Percentiles rank a stretch among this genome's conserved stretches.
These are phyloP conservation scores for Silene noctiflora DNA, from an alignment of 179 eudicot species.

Conservation along the genomic window DNA sequence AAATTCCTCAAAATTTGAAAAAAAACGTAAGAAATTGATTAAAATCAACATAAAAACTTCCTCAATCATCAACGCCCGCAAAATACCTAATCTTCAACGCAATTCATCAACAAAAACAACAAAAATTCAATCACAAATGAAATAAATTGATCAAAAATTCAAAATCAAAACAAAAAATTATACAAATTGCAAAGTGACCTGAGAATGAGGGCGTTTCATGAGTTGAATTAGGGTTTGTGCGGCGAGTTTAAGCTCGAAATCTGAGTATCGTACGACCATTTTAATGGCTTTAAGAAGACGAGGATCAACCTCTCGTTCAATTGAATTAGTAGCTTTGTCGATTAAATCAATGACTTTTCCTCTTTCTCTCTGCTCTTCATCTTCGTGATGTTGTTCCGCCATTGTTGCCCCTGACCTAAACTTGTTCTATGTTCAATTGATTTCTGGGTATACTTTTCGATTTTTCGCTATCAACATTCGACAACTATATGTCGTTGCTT, in stretches of 20 bases:
- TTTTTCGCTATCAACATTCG: background rate
- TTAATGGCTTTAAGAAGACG: constrained; percentile 90
- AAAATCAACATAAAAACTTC: too few relatives aligned
- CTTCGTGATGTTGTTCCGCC: constrained; percentile 27
- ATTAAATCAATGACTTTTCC: constrained; percentile 45
- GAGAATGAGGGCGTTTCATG: constrained; percentile 91
- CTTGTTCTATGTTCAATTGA: background rate
- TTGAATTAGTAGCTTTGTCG: constrained; percentile 78
- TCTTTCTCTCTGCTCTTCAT: constrained; percentile 38
- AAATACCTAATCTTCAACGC: too few relatives aligned
- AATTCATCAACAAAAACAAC: background rate
- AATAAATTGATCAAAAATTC: background rate
- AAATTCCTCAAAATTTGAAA: too few relatives aligned
- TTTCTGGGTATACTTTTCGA: background rate
- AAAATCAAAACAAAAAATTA: background rate
- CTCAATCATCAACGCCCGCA: too few relatives aligned
- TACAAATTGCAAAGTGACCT: constrained; percentile 38
- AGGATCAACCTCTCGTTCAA: constrained; percentile 64
- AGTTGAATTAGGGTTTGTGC: constrained; percentile 63
- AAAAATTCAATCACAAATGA: constrained; percentile 4
- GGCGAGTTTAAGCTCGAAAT: constrained; percentile 75
- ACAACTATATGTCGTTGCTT: too few relatives aligned
- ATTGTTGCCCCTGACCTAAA: constrained; percentile 13
- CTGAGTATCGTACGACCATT: constrained; percentile 57
- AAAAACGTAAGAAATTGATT: too few relatives aligned